A percentile compares a stretch with the other conserved stretches of the same genome.
phyloP scores from a whole-genome alignment of 495 filamentous ascomycete species.

The Oidiodendron maius region DNA sequence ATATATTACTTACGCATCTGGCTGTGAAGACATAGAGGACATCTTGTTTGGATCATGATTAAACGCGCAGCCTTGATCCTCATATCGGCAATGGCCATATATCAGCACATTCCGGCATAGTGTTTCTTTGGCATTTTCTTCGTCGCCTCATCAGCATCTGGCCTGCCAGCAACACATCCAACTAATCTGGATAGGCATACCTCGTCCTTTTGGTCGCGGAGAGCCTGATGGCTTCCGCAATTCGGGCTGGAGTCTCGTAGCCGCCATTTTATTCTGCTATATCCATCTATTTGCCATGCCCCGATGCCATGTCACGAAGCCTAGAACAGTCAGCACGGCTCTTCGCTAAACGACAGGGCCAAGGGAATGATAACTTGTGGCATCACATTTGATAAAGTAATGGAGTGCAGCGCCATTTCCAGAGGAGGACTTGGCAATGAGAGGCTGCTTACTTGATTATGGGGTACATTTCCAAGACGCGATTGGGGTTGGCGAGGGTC shows the following conservation, averaged over 20 bases:
- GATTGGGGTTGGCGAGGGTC: slow-evolving; percentile 3
- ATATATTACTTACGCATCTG: slow-evolving; percentile 50
- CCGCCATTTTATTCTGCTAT: slow-evolving; percentile 17
- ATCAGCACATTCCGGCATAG: slow-evolving; percentile 91
- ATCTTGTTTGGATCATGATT: slow-evolving; percentile 74
- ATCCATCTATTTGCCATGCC: slow-evolving; percentile 20
- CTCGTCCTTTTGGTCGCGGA: slow-evolving; percentile 58
- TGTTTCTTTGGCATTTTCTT: slow-evolving; percentile 75
- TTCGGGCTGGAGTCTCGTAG: slow-evolving; percentile 21
- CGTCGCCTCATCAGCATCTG: slow-evolving; percentile 9
- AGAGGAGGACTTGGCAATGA: background rate
- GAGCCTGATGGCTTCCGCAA: slow-evolving; percentile 37
- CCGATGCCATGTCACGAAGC: slow-evolving; percentile 19
- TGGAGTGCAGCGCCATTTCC: too few species aligned
- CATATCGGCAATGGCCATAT: slow-evolving; percentile 88
- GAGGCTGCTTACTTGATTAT: slow-evolving; percentile 29
- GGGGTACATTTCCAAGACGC: slow-evolving; percentile 29
- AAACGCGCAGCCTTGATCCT: slow-evolving; percentile 84
- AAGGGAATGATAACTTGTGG: too few species aligned
- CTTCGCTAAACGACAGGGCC: background rate
- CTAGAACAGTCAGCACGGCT: slow-evolving; percentile 12
- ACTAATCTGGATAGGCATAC: slow-evolving; percentile 31
- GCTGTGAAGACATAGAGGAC: slow-evolving; percentile 33
- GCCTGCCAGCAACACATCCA: background rate
- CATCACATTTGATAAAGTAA: too few species aligned